Base-by-base conservation (phyloP, 2,329 filamentous ascomycete species). In the Fusarium citri region DNA sequence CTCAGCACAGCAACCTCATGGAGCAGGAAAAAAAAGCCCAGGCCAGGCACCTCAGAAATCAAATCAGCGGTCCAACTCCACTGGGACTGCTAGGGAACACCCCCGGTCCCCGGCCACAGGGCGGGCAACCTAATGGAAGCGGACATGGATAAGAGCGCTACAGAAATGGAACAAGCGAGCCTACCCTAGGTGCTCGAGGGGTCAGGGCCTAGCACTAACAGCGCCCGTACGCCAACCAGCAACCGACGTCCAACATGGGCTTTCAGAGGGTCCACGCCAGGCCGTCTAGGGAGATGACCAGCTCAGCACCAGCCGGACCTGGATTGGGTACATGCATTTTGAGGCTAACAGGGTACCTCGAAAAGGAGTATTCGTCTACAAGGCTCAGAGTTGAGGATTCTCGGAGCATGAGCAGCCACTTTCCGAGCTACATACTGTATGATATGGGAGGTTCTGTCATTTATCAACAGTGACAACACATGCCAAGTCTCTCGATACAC, bases 261-360 rank as follows among this genome's bases (percentile, higher is more conserved):
- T 68, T 68, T 43, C 59, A 68, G 42, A 71, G 63, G 63, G 58
- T 57, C 66, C 55, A 56, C 59, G 57, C 66, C 62, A 67, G 59
- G 46, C 64, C 43, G 54, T 31, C 48, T 51, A 53, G 23, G 34
- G 34, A 42, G 49, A 40, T 40, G 48, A 55, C 68, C 48, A 60
- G 54, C 72, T 66, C 59, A 69, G 69, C 34, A 55, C 68, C 50
- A 60, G 54, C 72, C 68, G 59, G 71, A 69, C 34, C 34, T 72
- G 66, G 68, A 74, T 66, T 60, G 64, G 61, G 37, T 60, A 48
- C 53, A 30, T 30, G 15, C 20, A 40, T 18, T 20, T 31, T 45
- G 31, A 41, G 51, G 65, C 62, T 69, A 67, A 57, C 37, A 42
- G 20, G 55, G 37, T 59, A 57, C 59, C 43, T 60, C 30, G 31